Percentiles rank a stretch among this genome's conserved stretches.
These are phyloP conservation scores for Cryptococcus neoformans DNA, from an alignment of 1,284 basidiomycete species.

Conservation along the genomic window DNA sequence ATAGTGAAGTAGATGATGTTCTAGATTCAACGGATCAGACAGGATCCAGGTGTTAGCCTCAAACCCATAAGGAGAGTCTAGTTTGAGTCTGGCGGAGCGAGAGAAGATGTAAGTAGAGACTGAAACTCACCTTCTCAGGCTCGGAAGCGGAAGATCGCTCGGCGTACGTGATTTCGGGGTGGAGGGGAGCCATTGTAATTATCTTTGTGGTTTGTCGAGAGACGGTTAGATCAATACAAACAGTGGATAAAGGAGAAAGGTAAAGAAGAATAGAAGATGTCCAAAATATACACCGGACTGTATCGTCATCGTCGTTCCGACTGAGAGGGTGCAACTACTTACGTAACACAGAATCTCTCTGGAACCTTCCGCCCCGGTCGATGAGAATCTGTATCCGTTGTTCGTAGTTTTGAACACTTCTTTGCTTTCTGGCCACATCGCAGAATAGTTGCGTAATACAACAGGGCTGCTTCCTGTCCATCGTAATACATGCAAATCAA, in stretches of 20 bases:
- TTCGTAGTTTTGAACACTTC: no score
- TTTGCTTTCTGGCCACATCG: no score
- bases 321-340: background rate
- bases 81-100: background rate
- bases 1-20: conserved; percentile 80
- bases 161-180: conserved; percentile 89
- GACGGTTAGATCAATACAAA: background rate
- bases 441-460: no score
- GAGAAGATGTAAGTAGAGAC: background rate
- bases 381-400: background rate
- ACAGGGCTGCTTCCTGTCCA: no score
- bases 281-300: background rate
- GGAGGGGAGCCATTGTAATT: conserved; percentile 49
- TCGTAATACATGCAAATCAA: no score
- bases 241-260: background rate
- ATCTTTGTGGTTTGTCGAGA: conserved; percentile 1
- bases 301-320: background rate
- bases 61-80: background rate
- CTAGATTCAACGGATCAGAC: conserved; percentile 49
- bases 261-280: background rate
- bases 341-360: conserved; percentile 1
- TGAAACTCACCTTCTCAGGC: conserved; percentile 62
- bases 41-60: conserved; percentile 9
- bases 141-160: conserved; percentile 71
- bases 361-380: conserved; percentile 4